phyloP scores from a whole-genome alignment of 2,329 filamentous ascomycete species.

The Monilinia polystroma region DNA sequence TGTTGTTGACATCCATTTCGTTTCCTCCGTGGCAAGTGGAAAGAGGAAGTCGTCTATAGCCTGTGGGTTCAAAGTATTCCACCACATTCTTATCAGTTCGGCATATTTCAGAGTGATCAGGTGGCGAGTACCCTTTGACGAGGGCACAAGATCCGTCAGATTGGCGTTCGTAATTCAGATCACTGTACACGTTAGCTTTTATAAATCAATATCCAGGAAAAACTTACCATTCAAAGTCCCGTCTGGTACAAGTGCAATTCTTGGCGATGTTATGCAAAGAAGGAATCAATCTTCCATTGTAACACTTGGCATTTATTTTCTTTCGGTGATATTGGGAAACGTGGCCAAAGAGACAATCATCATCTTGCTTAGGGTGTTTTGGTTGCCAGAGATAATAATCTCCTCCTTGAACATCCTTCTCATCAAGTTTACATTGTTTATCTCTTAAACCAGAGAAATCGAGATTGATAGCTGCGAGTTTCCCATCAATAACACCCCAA shows the following conservation, averaged over 20 bases:
- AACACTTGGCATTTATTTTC: conserved; percentile 74
- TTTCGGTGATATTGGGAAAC: conserved; percentile 88
- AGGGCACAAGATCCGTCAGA: conserved; percentile 73
- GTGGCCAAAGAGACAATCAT: conserved; percentile 91
- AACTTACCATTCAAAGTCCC: conserved; percentile 88
- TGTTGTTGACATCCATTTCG: conserved; percentile 63
- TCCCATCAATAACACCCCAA: conserved; percentile 65
- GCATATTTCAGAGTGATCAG: conserved; percentile 59
- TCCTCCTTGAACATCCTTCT: conserved; percentile 55
- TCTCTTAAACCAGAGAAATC: conserved; percentile 84
- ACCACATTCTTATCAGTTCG: conserved; percentile 62
- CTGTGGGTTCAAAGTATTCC: conserved; percentile 81
- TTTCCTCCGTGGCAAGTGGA: conserved; percentile 79
- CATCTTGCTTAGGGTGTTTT: conserved; percentile 72
- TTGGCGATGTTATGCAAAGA: conserved; percentile 66
- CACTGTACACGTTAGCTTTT: conserved; percentile 51
- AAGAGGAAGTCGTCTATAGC: conserved; percentile 85
- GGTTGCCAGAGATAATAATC: conserved; percentile 91
- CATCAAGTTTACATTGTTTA: conserved; percentile 67
- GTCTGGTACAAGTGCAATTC: conserved; percentile 80
- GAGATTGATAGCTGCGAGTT: conserved; percentile 73
- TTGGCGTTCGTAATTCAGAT: conserved; percentile 88
- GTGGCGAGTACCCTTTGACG: conserved; percentile 69
- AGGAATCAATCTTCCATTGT: conserved; percentile 71
- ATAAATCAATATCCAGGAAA: conserved; percentile 1